phyloP scores from a whole-genome alignment of 306 rosid genomes.

The Ormosia semicastrata region DNA sequence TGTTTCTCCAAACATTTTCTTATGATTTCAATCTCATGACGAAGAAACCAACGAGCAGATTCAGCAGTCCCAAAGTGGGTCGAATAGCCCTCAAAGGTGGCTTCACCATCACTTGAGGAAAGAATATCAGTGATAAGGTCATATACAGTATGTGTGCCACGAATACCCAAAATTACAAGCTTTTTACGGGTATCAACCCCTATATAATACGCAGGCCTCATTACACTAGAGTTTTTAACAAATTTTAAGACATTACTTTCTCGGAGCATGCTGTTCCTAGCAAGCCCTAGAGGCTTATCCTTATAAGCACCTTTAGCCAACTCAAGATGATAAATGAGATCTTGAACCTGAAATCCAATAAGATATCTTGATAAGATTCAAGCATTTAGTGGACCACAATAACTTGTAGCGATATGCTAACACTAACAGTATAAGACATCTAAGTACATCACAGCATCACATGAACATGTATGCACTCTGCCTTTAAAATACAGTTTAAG shows the following conservation, averaged over 20 bases:
- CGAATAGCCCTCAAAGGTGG: slow-evolving; percentile 85
- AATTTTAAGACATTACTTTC: slow-evolving; percentile 85
- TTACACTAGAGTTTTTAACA: slow-evolving; percentile 68
- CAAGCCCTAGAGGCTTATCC: slow-evolving; percentile 57
- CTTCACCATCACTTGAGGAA: slow-evolving; percentile 68
- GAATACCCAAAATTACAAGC: slow-evolving; percentile 81
- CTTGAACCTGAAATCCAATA: slow-evolving; percentile 70
- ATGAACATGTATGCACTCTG: slow-evolving; percentile 14
- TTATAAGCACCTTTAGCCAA: slow-evolving; percentile 81
- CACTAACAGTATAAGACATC: slow-evolving; percentile 8
- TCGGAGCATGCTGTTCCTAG: slow-evolving; percentile 85
- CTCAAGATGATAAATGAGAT: slow-evolving; percentile 83
- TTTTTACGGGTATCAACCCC: slow-evolving; percentile 76
- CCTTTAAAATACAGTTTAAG: slow-evolving; percentile 29
- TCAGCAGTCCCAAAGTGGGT: slow-evolving; percentile 92
- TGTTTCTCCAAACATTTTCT: slow-evolving; percentile 70
- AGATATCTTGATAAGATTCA: slow-evolving; percentile 30
- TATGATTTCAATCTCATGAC: slow-evolving; percentile 65
- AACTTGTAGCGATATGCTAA: neutral
- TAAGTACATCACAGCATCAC: slow-evolving; percentile 6
- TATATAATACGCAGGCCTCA: slow-evolving; percentile 93
- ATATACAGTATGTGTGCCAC: slow-evolving; percentile 90
- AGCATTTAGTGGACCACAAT: neutral
- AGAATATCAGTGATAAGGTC: slow-evolving; percentile 89
- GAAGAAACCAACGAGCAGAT: slow-evolving; percentile 95